Base-by-base conservation (phyloP, 2,329 filamentous ascomycete species). In the Trichoderma harzianum region DNA sequence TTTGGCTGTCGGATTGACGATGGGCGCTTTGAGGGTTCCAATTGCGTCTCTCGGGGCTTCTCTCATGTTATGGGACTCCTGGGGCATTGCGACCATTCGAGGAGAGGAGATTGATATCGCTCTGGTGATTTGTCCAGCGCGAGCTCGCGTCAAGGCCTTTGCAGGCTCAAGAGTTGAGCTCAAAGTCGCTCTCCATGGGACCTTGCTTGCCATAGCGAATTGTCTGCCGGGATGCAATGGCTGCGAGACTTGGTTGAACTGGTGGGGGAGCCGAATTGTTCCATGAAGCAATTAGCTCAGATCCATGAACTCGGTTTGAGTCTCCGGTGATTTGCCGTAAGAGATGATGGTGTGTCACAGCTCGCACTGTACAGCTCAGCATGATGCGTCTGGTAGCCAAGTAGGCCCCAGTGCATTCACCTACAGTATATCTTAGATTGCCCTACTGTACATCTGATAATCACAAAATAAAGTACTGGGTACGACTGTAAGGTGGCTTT, bases 1-100 rank as follows among this genome's bases (percentile, higher is more conserved):
- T 84, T 96, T 97, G 87, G 98, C 96, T 82, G 93, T 89, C 43
- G 95, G 95, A 84, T 98, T 98, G 78, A 97, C 88, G 78, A 97
- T 85, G 72, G 94, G 92, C 26, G 86, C 92, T 79, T 93, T 90
- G 75, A 98, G 89, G 76, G 89, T 87, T 76, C 89, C 90, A 73
- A 85, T 77, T 55, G 84, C 83, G 74, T 86, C 83, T 76, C 89
- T 86, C 71, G 87, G 86, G 63, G 91, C 90, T 75, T 88, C 84
- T 80, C 92, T 88, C 85, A 92, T 85, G 84, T 94, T 93, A 72
- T 88, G 85, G 60, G 85, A 83, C 72, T 91, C 88, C 80, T 89
- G 88, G 76, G 88, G 86, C 75, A 89, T 81, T 76, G 85, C 85
- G 79, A 91, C 88, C 78, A 82, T 77, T 81, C 81, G 79, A 76